A percentile compares a stretch with the other conserved stretches of the same genome.
phyloP scores from a whole-genome alignment of 768 basidiomycete genomes.

The Leccinellum rugosiceps region DNA sequence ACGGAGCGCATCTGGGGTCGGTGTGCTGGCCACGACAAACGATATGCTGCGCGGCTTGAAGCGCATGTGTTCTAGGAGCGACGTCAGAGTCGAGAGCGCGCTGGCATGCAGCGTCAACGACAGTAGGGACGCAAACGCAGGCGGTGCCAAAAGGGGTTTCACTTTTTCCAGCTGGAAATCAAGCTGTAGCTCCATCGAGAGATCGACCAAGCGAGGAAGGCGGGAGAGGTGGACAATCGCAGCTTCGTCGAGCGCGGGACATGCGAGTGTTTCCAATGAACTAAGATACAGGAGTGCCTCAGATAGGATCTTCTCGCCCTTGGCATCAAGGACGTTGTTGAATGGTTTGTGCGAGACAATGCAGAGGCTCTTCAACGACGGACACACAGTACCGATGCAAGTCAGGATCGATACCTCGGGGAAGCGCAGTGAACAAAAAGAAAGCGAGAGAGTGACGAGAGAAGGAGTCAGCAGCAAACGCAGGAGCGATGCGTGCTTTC shows the following conservation, averaged over 20 bases:
- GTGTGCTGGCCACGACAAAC: slow-evolving; percentile 10
- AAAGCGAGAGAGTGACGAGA: slow-evolving; percentile 15
- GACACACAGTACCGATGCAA: slow-evolving; percentile 20
- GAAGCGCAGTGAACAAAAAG: slow-evolving; percentile 4
- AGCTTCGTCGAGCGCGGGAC: slow-evolving; percentile 18
- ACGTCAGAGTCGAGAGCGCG: slow-evolving; percentile 17
- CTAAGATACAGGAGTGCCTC: slow-evolving; percentile 17
- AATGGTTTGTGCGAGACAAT: slow-evolving; percentile 1
- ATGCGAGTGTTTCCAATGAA: slow-evolving; percentile 15
- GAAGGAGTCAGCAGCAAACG: slow-evolving; percentile 21
- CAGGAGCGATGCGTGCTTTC: slow-evolving; percentile 18
- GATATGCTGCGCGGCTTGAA: slow-evolving; percentile 13
- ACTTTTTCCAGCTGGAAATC: slow-evolving; percentile 16
- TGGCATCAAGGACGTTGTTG: slow-evolving; percentile 2
- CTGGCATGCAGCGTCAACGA: slow-evolving; percentile 8
- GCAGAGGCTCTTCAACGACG: slow-evolving; percentile 13
- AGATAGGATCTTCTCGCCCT: slow-evolving; percentile 21
- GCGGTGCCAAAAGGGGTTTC: slow-evolving; percentile 5
- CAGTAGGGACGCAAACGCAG: slow-evolving; percentile 14
- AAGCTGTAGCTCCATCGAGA: slow-evolving; percentile 13
- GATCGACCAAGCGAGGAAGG: slow-evolving; percentile 14
- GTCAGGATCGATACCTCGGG: slow-evolving; percentile 20
- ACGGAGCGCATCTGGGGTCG: slow-evolving; percentile 17
- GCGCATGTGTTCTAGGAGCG: slow-evolving; percentile 18
- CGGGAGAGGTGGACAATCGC: slow-evolving; percentile 24